Conservation (phyloP, 192 early-diverging fungal species). For the Anaeromyces robustus region DNA sequence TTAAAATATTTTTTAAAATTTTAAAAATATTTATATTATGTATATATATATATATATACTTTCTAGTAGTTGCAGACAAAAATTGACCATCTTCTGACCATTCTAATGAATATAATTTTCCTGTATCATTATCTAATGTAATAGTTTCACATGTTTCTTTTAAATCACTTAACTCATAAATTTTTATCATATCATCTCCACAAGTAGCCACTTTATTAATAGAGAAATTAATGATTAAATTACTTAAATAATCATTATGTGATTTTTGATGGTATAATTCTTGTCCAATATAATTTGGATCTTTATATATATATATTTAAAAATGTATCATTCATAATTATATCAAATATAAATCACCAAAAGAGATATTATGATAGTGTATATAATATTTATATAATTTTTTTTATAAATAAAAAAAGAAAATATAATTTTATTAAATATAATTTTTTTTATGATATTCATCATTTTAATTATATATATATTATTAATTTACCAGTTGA, state of each 20-base stretch:
- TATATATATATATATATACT: constrained; percentile 3
- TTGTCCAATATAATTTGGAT: constrained; percentile 22
- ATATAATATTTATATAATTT: neutral
- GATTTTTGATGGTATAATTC: constrained; percentile 25
- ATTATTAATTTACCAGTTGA: constrained; percentile 7
- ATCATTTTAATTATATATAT: neutral
- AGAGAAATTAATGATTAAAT: constrained; percentile 16
- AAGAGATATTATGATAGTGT: too few relatives aligned
- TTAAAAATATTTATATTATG: too few relatives aligned
- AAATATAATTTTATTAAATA: too few relatives aligned
- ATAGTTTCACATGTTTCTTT: constrained; percentile 27
- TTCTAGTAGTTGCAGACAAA: constrained; percentile 21
- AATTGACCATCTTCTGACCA: constrained; percentile 33
- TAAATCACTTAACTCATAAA: constrained; percentile 28
- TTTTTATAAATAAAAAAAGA: neutral
- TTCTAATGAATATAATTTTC: constrained; percentile 12
- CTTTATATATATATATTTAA: too few relatives aligned
- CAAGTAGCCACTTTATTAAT: constrained; percentile 22
- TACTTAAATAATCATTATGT: constrained; percentile 18
- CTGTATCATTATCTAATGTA: constrained; percentile 24
- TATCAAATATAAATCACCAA: too few relatives aligned
- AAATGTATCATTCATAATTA: too few relatives aligned
- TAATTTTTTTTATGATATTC: constrained; percentile 1
- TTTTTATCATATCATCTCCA: constrained; percentile 27
- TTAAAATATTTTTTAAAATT: too few relatives aligned